Evolutionary conservation across 768 basidiomycete genomes (phyloP), one percentile per base, ranked within the genome.

Genomic region (Leccinum truebloodii): DNA sequence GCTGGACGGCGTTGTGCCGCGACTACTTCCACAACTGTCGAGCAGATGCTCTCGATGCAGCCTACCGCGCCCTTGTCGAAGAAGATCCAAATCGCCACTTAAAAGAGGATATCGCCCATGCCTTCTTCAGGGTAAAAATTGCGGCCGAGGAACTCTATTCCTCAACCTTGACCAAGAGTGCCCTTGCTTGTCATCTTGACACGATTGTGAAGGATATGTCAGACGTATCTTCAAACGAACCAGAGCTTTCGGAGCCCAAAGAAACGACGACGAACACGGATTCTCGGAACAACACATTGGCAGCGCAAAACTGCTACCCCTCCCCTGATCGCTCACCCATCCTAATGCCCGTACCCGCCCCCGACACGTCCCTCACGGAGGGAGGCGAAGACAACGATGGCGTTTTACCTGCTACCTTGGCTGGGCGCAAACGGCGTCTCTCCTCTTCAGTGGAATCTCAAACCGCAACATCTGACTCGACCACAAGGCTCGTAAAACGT

Each of bases 1-100:
- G 83, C 0, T 85, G 84, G 84, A 83, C 78, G 4, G 10, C 55
- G 0, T 30, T 83, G 0, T 77, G 79, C 26, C 69, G 70, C 1
- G 60, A 65, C 12, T 2, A 30, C 3, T 73, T 76, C 37, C 16
- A 53, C 1, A 68, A 65, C 1, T 67, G 69, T 4, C 57, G 69
- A 3, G 58, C 61, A 3, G 28, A 73, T 5, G 61, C 68, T 3
- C 0, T 74, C 0, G 69, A 71, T 24, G 67, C 71, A 1, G 76
- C 77, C 4, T 56, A 59, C 10, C 62, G 67, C 5, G 67, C 64
- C 0, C 60, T 73, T 3, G 57, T 73, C 0, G 41, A 71, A 7
- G 63, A 64, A 50, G 66, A 69, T 57, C 57, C 57, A 0, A 18
- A 35, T 1, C 39, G 51, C 3, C 46, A 24, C 0, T 58, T 75